Base-by-base conservation (phyloP, 2,329 filamentous ascomycete genomes). In the Leptographium procerum region DNA sequence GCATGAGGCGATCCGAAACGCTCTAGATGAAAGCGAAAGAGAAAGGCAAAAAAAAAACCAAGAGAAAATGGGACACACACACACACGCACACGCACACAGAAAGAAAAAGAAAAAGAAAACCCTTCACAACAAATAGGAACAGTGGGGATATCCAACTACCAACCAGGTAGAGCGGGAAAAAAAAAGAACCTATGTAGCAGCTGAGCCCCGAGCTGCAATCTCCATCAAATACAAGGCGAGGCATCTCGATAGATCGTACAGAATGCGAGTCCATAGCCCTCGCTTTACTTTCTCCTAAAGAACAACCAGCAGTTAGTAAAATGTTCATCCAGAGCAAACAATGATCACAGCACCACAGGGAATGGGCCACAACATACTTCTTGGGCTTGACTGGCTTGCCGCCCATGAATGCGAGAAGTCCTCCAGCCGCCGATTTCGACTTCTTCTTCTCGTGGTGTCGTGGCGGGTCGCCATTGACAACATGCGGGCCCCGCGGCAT, bases 371-470 rank as follows among this genome's bases (percentile, higher is more conserved):
- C 64, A 55, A 57, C 64, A 55, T 52, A 65, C 64, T 63, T 64
- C 50, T 63, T 64, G 14, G 57, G n/a, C 60, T 63, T 63, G 36
- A 28, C 13, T 1, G 59, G 57, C 56, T 62, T 63, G 52, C 60
- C 60, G n/a, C 60, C 57, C 4, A 64, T 59, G 28, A 63, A 63
- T 2, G 48, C 34, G 3, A 63, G 22, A 14, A 64, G 55, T 1
- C 58, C 47, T 2, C 57, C 28, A 48, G 14, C 22, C 9, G 31
- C 16, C 14, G 52, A 56, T 57, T 55, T 53, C 29, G 59, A 51
- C 55, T 63, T 62, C 54, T 62, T 64, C 59, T 59, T 60, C 0
- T 62, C 57, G 31, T 58, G 57, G n/a, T 50, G 13, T 7, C 40
- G 59, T 7, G 28, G 16, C 8, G 33, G 36, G 19, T 61, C 62